Base-by-base conservation (phyloP, 192 early-diverging fungal genomes). In the Coemansia biformis region DNA sequence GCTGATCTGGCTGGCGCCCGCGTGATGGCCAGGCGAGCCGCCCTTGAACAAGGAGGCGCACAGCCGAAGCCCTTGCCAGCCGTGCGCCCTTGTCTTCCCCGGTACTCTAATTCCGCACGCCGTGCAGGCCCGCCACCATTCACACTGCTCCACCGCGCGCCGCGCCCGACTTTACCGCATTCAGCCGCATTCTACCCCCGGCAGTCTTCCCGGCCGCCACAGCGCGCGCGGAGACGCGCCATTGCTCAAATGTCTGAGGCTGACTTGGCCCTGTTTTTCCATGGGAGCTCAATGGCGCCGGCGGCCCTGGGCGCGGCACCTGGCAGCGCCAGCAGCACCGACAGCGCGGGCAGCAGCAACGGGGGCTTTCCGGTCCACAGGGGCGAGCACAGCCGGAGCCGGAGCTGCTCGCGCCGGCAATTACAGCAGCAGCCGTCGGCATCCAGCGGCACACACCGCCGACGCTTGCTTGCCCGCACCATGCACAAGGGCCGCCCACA, bases 361-460 rank as follows among this genome's bases (percentile, higher is more conserved):
- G 6, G 24, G 24, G 24, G 24, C 24, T n/a, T n/a, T n/a, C 1
- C 36, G 14, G 36, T 2, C 36, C 38, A 17, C 2, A 2, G 12
- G 32, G 11, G 11, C 8, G 32, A 42, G 3, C n/a, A 45, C 30
- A 29, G 22, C 43, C 16, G 18, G 16, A 29, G 31, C 43, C 15
- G 28, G 3, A 26, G 24, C 38, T 42, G 26, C 13, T 26, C 11
- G 23, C 40, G 40, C 5, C 40, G 26, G 40, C 40, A 42, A 22
- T 22, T 36, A 45, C 57, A 36, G 31, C 54, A 48, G 10, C 7
- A 38, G 5, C 46, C 52, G 35, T 46, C 59, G 15, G 36, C 59
- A 24, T 11, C 42, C 28, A 54, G 51, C 48, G 48, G 38, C 35
- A 54, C 52, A 9, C 38, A 57, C 34, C 48, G 61, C n/a, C 61